These are phyloP conservation scores for Hymenoscyphus fructigenus DNA, from an alignment of 2,329 filamentous ascomycete species.

Conservation along the genomic window DNA sequence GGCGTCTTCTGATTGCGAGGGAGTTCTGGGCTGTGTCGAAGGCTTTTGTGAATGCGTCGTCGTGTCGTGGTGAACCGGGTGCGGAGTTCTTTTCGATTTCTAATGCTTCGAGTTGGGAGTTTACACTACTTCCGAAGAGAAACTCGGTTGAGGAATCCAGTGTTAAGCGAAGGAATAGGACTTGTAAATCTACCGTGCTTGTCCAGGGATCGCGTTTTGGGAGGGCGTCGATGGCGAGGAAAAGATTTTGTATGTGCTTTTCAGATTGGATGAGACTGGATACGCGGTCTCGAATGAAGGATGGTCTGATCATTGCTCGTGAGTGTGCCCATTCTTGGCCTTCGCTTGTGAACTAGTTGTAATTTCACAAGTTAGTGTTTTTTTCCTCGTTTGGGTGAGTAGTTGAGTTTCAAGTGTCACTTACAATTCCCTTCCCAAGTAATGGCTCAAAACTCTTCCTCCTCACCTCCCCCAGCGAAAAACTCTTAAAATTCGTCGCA, in stretches of 20 bases:
- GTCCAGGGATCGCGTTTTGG: constrained; percentile 37
- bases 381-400: no score
- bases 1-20: constrained; percentile 41
- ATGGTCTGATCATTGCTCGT: constrained; percentile 46
- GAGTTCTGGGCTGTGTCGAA: constrained; percentile 32
- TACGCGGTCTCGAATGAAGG: constrained; percentile 50
- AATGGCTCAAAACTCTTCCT: no score
- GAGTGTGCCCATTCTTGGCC: constrained; percentile 39
- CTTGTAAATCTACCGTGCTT: constrained; percentile 48
- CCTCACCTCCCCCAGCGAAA: no score
- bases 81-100: constrained; percentile 15
- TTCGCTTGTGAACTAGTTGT: constrained; percentile 17
- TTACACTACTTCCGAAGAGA: constrained; percentile 36
- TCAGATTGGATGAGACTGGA: constrained; percentile 50
- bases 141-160: constrained; percentile 54
- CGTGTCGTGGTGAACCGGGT: constrained; percentile 14
- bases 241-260: constrained; percentile 37
- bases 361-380: no score
- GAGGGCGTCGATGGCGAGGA: constrained; percentile 45
- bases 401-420: no score
- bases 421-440: no score
- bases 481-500: no score
- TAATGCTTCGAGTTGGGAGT: constrained; percentile 29
- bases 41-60: constrained; percentile 22
- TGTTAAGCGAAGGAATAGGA: constrained; percentile 55